A percentile compares a stretch with the other conserved stretches of the same genome.
Conservation (phyloP, 2,329 filamentous ascomycete species). For the Bimuria novae-zelandiae region DNA sequence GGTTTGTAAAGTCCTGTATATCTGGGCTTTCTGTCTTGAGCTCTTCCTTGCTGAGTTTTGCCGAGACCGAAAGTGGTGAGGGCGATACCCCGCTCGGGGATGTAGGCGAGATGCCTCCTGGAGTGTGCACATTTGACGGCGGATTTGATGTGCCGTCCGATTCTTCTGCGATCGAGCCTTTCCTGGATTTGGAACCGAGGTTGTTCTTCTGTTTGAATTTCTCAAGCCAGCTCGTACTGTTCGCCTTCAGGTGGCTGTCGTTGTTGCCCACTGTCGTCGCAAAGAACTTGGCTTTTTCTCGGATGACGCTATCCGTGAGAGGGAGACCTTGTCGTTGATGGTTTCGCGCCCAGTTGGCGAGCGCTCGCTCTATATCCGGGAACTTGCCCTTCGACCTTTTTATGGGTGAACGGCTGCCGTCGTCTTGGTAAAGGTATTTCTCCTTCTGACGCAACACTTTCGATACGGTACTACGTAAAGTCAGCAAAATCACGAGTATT, state of each 20-base stretch:
- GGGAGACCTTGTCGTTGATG: constrained; percentile 75
- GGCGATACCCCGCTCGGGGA: constrained; percentile 72
- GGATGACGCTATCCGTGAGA: constrained; percentile 79
- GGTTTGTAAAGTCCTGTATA: constrained; percentile 63
- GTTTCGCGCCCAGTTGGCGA: constrained; percentile 85
- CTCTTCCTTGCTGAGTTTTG: constrained; percentile 71
- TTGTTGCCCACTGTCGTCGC: constrained; percentile 72
- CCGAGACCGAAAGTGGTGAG: constrained; percentile 67
- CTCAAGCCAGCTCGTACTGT: constrained; percentile 82
- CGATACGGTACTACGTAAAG: constrained; percentile 80
- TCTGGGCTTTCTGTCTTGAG: constrained; percentile 62
- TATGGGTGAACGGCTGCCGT: constrained; percentile 76
- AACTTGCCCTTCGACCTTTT: constrained; percentile 84
- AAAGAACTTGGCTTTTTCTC: constrained; percentile 83
- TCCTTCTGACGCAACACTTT: constrained; percentile 95
- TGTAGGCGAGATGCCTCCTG: constrained; percentile 70
- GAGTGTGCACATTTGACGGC: constrained; percentile 64
- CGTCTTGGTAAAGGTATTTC: constrained; percentile 84
- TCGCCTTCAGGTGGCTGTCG: constrained; percentile 71
- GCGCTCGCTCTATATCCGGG: constrained; percentile 88
- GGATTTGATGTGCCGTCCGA: constrained; percentile 65
- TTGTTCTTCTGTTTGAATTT: constrained; percentile 94
- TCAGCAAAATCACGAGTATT: constrained; percentile 20
- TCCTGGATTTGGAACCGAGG: constrained; percentile 58
- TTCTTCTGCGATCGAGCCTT: constrained; percentile 66